Conservation (phyloP, 768 basidiomycete species). For the Mycena maculata region DNA sequence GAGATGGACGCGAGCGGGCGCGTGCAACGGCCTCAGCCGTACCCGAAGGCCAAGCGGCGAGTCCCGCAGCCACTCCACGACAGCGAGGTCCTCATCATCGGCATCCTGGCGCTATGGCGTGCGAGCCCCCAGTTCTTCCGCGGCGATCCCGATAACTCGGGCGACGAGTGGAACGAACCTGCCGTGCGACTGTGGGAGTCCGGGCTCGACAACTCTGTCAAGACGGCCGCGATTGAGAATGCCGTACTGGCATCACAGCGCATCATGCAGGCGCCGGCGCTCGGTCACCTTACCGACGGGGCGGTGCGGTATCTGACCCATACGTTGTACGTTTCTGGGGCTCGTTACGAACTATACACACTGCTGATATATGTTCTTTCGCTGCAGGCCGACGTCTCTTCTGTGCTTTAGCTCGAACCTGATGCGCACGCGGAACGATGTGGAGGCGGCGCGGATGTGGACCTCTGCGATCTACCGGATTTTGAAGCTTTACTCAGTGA, state of each 20-base stretch:
- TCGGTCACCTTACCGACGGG: constrained; percentile 50
- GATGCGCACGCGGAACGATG: constrained; percentile 67
- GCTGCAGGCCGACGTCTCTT: constrained; percentile 54
- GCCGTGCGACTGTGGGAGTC: constrained; percentile 70
- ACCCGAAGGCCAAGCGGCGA: constrained; percentile 72
- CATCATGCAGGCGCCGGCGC: constrained; percentile 54
- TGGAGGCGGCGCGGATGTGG: constrained; percentile 76
- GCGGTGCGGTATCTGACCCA: constrained; percentile 59
- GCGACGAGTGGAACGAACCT: constrained; percentile 59
- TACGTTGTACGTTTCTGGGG: constrained; percentile 54
- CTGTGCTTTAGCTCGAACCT: constrained; percentile 68
- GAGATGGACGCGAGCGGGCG: constrained; percentile 72
- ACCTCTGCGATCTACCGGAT: constrained; percentile 71
- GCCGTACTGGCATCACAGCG: constrained; percentile 58
- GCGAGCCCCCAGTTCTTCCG: constrained; percentile 64
- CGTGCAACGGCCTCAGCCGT: constrained; percentile 60
- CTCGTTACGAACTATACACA: too few relatives aligned
- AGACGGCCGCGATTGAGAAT: constrained; percentile 67
- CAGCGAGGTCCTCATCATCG: constrained; percentile 75
- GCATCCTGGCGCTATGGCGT: constrained; percentile 78
- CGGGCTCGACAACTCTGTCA: constrained; percentile 71
- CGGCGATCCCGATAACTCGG: constrained; percentile 53
- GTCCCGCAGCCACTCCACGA: constrained; percentile 70
- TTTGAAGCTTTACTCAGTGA: constrained; percentile 65
- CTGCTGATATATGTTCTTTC: constrained; percentile 18